Conservation (phyloP, 305 asterid genomes). For the Fraxinus ornus region DNA sequence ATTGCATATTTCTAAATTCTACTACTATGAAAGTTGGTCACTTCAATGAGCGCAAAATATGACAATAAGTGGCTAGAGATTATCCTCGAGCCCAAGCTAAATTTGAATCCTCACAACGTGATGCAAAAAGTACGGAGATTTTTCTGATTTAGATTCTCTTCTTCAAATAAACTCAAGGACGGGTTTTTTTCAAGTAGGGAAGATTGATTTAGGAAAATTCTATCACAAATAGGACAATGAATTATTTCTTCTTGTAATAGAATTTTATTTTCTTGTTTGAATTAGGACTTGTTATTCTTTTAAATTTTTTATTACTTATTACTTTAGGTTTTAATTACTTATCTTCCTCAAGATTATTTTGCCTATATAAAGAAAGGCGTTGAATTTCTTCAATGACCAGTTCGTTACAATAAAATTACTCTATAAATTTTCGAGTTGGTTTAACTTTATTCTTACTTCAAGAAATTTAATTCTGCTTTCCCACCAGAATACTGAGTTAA, state of each 20-base stretch:
- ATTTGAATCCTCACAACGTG: not conserved
- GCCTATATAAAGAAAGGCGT: not conserved
- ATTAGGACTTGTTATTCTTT: not conserved
- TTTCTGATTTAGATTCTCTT: not conserved
- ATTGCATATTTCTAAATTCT: not conserved
- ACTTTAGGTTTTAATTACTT: not conserved
- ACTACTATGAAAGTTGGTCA: not conserved
- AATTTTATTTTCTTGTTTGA: not conserved
- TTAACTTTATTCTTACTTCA: not conserved
- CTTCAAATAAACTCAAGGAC: not conserved
- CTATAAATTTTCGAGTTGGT: not conserved
- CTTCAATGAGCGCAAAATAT: not conserved
- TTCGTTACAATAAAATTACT: not conserved
- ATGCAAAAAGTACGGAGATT: not conserved
- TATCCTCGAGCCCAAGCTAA: not conserved
- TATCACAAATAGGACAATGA: not conserved
- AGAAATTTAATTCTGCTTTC: not conserved
- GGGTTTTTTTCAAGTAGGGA: not conserved
- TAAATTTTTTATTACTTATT: not conserved
- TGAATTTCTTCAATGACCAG: not conserved
- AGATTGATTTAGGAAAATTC: not conserved
- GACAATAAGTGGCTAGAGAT: not conserved
- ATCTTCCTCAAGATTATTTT: not conserved
- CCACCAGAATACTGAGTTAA: not conserved
- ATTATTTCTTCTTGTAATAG: not conserved